phyloP scores from a whole-genome alignment of 495 filamentous ascomycete genomes.

The Hyaloscypha bicolor region DNA sequence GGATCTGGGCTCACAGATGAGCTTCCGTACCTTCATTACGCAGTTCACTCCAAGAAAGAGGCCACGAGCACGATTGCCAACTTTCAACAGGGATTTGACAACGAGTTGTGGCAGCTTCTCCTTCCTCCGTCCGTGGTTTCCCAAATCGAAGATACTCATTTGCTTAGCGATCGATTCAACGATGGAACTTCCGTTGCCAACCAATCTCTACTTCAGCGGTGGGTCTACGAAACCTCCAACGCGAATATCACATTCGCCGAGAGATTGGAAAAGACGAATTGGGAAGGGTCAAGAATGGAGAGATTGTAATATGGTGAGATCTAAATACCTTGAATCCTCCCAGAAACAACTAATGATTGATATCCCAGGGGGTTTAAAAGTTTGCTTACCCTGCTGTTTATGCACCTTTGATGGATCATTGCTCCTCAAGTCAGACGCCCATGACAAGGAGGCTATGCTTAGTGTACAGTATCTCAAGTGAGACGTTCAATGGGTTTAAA shows the following conservation, averaged over 20 bases:
- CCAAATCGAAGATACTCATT: not conserved
- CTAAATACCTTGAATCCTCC: not conserved
- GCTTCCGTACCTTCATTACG: too few species aligned
- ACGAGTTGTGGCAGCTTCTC: not conserved
- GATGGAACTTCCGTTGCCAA: not conserved
- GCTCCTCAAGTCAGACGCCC: too few species aligned
- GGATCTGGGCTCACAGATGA: too few species aligned
- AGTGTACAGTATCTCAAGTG: not conserved
- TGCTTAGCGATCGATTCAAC: not conserved
- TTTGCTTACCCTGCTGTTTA: not conserved
- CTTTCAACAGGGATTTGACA: too few species aligned
- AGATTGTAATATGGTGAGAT: not conserved
- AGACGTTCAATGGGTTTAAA: too few species aligned
- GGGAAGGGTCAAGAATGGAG: slow-evolving; percentile 5
- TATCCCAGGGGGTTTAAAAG: not conserved
- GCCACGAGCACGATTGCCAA: too few species aligned
- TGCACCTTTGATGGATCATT: too few species aligned
- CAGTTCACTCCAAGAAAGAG: too few species aligned
- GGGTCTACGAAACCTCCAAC: slow-evolving; percentile 3
- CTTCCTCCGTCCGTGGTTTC: not conserved
- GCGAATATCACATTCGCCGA: slow-evolving; percentile 13
- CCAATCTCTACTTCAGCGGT: not conserved
- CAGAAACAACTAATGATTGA: not conserved
- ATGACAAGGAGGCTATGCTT: not conserved
- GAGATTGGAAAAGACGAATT: slow-evolving; percentile 14